Evolutionary conservation across 805 yeast genomes (phyloP), one percentile per base, ranked within the genome.

Genomic region (Zygotorulaspora danielsina): DNA sequence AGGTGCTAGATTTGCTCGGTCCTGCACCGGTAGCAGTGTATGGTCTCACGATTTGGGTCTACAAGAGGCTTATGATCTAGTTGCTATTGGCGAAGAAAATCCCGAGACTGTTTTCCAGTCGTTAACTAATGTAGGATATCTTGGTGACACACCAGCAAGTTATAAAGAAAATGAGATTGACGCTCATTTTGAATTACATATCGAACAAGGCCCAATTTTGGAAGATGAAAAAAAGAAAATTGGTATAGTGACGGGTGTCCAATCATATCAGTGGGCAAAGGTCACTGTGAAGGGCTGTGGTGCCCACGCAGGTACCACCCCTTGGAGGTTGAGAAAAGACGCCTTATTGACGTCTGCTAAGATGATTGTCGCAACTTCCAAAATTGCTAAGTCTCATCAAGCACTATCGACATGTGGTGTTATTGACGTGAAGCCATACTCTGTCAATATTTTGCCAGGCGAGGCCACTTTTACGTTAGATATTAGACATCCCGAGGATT

Each of bases 251-350:
- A 67, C 66, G 9, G 84, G 83, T 22, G 84, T 73, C 21, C 88
- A 81, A 56, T 82, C 81, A 1, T 77, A 76, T 49, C 61, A 68
- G 32, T 81, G 89, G 89, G 65, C 69, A 38, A 74, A 71, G 33
- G 67, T 78, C 17, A 67, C 60, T n/a, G 72, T 81, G 16, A 63
- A 52, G 7, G 89, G 89, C 30, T 72, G 69, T 48, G 82, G 84
- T 2, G 79, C 78, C 38, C 89, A 81, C 53, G 78, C 88, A 0
- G 89, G 89, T 12, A 78, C 87, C 1, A 81, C 88, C 0, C 87
- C 87, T 11, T 64, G 81, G 63, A 59, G 63, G 26, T 66, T 74
- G 35, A 69, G 88, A 51, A 67, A 73, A 16, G 88, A 81, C 59
- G 78, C 87, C 0, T 53, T 80, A 34, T 64, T 78, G 10, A 73